phyloP scores from a whole-genome alignment of 1,284 basidiomycete species.

The Cyathus pygmaeus region DNA sequence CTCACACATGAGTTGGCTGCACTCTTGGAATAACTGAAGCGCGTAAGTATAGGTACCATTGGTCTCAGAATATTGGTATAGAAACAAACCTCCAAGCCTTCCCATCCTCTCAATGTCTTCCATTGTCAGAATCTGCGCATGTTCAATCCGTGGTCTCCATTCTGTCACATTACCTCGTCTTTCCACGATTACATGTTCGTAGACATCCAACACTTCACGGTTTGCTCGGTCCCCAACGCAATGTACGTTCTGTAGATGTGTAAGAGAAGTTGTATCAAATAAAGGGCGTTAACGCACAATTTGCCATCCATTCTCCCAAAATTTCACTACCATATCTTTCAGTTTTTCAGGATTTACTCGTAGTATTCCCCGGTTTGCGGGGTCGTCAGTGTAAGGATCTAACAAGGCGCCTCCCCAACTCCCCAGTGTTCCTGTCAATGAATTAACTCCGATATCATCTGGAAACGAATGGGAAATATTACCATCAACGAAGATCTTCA shows the following conservation, averaged over 20 bases:
- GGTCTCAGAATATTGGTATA: neutral
- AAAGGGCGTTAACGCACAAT: conserved; percentile 63
- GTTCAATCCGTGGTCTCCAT: conserved; percentile 86
- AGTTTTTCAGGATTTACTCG: conserved; percentile 73
- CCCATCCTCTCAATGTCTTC: conserved; percentile 81
- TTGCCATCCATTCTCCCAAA: conserved; percentile 83
- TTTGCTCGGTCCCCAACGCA: conserved; percentile 94
- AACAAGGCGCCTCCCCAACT: conserved; percentile 31
- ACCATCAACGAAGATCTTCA: conserved; percentile 78
- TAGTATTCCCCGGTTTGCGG: conserved; percentile 81
- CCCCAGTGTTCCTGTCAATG: neutral
- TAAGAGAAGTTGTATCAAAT: conserved; percentile 2
- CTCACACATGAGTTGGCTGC: conserved; percentile 90
- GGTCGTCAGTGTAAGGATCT: conserved; percentile 87
- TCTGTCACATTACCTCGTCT: conserved; percentile 64
- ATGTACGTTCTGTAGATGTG: conserved; percentile 76
- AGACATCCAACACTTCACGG: conserved; percentile 83
- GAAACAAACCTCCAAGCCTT: conserved; percentile 71
- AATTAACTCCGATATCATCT: conserved; percentile 72
- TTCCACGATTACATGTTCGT: conserved; percentile 69
- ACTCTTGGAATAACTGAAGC: conserved; percentile 76
- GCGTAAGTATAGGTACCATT: neutral
- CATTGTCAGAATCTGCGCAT: conserved; percentile 85
- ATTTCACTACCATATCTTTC: conserved; percentile 71
- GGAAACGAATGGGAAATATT: conserved; percentile 67